Base-by-base conservation (phyloP, 1,284 basidiomycete species). In the Xerocomus nothofagi region DNA sequence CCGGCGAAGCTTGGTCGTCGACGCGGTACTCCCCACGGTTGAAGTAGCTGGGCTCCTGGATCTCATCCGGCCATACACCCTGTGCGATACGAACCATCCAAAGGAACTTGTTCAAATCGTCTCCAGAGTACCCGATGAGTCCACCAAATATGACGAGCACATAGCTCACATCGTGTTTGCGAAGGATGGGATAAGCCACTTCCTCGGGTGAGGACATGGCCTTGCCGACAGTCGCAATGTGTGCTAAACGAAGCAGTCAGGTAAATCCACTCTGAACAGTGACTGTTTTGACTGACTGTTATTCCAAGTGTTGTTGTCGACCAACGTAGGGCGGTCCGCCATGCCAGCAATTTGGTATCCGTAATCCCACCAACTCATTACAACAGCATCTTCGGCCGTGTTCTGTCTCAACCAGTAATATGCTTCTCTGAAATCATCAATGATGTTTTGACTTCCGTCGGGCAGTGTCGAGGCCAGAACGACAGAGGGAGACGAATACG, bases 351-450 rank as follows among this genome's bases (percentile, higher is more conserved):
- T 98, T 73, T 99, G 96, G 70, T 99, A 99, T 18, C 97, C 97
- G 63, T 99, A 99, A 73, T 99, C 97, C 97, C 97, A 99, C 97
- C 97, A 99, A 58, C 90, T 93, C 93, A 97, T 96, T 32, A 99
- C 86, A 39, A 98, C 95, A 12, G 93, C 86, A 57, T 93, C 88
- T 69, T 92, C 76, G 3, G 87, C 79, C 2, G 97, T 99, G 75
- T 99, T 99, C 72, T 96, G 90, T 50, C 95, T 81, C 45, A 99
- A 74, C 97, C 97, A 99, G 71, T 99, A 98, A 70, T 99, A 99
- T n/a, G 97, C 97, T 75, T 99, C 97, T 53, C 97, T 82, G 85
- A 98, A 99, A 72, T 99, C 97, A 70, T 99, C 97, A 65, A 99
- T 99, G 64, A 99, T 93, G 69, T 94, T 86, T 65, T 92, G 88